Conservation (phyloP, 345 rosid species). For the Sisymbrium altissimum region DNA sequence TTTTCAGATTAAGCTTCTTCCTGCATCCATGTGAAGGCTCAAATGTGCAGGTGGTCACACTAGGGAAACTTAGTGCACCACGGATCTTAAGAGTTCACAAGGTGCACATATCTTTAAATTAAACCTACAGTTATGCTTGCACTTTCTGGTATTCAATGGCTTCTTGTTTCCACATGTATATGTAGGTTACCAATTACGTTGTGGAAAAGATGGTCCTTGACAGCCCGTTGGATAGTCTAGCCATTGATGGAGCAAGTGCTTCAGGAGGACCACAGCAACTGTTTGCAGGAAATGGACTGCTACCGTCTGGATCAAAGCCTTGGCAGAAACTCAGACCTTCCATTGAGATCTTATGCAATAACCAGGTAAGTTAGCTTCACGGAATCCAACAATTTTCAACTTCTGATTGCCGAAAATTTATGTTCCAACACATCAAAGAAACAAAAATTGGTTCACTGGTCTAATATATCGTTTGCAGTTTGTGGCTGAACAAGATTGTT, state of each 20-base stretch:
- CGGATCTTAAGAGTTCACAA: constrained; percentile 96
- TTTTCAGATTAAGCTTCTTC: constrained; percentile 92
- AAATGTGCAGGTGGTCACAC: constrained; percentile 73
- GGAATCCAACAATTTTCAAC: background rate
- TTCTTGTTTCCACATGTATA: constrained; percentile 16
- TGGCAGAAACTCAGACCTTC: constrained; percentile 81
- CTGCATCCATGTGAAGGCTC: constrained; percentile 95
- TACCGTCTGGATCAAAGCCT: constrained; percentile 64
- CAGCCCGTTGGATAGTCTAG: constrained; percentile 60
- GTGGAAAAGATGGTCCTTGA: constrained; percentile 89
- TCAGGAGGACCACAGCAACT: constrained; percentile 69
- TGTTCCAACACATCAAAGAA: background rate
- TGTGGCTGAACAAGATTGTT: constrained; percentile 12
- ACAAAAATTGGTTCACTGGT: background rate
- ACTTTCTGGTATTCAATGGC: constrained; percentile 10
- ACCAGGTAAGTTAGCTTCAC: constrained; percentile 66
- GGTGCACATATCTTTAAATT: constrained; percentile 40
- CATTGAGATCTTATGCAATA: constrained; percentile 92
- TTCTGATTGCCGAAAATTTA: background rate
- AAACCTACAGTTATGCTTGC: background rate
- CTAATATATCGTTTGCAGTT: background rate
- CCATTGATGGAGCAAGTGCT: constrained; percentile 55
- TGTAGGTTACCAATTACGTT: constrained; percentile 93
- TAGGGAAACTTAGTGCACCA: constrained; percentile 98
- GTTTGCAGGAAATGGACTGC: constrained; percentile 61